Evolutionary conservation across 1,139 yeast species (phyloP).

Genomic region (Candida pseudocylindracea): DNA sequence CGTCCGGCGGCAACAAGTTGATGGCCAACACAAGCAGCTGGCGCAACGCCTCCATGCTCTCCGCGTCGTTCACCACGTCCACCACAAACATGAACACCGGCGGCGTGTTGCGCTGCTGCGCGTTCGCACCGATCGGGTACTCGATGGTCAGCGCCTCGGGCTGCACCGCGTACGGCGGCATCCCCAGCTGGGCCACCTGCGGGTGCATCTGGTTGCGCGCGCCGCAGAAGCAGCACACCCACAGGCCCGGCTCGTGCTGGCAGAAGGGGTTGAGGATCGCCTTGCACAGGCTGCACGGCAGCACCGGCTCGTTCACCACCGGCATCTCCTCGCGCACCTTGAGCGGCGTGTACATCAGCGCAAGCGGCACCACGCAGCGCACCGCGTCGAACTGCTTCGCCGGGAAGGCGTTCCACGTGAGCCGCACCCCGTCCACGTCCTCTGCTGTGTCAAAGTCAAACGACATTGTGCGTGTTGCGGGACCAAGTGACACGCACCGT

Average conservation of each 20-base stretch:
- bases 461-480: no score
- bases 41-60: constrained; percentile 72
- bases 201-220: constrained; percentile 74
- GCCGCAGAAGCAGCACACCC: constrained; percentile 84
- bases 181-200: constrained; percentile 47
- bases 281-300: constrained; percentile 59
- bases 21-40: constrained; percentile 70
- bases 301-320: constrained; percentile 38
- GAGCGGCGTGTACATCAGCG: constrained; percentile 85
- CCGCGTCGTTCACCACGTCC: constrained; percentile 89
- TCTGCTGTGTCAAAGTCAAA: constrained; percentile 22
- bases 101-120: constrained; percentile 31
- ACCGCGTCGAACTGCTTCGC: constrained; percentile 79
- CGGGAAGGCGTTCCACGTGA: constrained; percentile 39
- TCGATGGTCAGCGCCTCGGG: constrained; percentile 73
- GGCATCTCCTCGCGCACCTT: constrained; percentile 13
- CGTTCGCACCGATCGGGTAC: constrained; percentile 75
- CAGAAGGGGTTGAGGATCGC: constrained; percentile 79
- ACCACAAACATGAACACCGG: constrained; percentile 86
- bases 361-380: constrained; percentile 85
- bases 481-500: no score
- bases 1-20: constrained; percentile 77
- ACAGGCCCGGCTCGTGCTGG: constrained; percentile 64
- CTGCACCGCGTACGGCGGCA: constrained; percentile 72
- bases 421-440: constrained; percentile 25